Evolutionary conservation across 2,329 filamentous ascomycete species (phyloP).

Genomic region (Drechslerella coelobrocha): DNA sequence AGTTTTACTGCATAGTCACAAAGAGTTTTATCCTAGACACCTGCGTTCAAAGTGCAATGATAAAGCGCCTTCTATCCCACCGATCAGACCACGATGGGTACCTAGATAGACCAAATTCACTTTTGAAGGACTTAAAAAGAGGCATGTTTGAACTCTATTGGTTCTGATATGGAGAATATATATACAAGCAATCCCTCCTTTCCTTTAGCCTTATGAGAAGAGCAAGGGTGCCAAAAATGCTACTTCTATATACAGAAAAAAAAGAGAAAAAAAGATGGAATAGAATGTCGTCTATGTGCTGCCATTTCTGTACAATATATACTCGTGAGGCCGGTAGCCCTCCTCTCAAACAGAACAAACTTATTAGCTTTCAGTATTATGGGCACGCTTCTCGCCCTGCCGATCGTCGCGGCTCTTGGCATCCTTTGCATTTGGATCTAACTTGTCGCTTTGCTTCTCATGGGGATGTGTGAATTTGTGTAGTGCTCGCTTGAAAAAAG

Average conservation of each 20-base stretch:
- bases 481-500: constrained; percentile 38
- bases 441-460: constrained; percentile 33
- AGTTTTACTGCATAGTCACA: too few species aligned
- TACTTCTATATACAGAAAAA: not conserved
- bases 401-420: not conserved
- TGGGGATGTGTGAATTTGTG: constrained; percentile 36
- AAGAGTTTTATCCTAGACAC: too few species aligned
- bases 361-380: constrained; percentile 14
- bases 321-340: not conserved
- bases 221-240: not conserved
- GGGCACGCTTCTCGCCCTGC: constrained; percentile 25
- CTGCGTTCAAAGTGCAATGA: too few species aligned
- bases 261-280: not conserved
- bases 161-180: too few species aligned
- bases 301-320: not conserved
- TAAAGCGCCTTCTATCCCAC: too few species aligned
- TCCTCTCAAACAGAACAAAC: not conserved
- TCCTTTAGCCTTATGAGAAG: not conserved
- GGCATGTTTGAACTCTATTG: too few species aligned
- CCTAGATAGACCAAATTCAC: too few species aligned
- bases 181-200: not conserved
- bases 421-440: constrained; percentile 1
- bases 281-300: not conserved
- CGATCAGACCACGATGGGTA: too few species aligned
- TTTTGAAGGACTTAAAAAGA: too few species aligned